These are phyloP conservation scores for Capsicum chinense DNA, from an alignment of 257 asterid genomes.

Conservation along the genomic window DNA sequence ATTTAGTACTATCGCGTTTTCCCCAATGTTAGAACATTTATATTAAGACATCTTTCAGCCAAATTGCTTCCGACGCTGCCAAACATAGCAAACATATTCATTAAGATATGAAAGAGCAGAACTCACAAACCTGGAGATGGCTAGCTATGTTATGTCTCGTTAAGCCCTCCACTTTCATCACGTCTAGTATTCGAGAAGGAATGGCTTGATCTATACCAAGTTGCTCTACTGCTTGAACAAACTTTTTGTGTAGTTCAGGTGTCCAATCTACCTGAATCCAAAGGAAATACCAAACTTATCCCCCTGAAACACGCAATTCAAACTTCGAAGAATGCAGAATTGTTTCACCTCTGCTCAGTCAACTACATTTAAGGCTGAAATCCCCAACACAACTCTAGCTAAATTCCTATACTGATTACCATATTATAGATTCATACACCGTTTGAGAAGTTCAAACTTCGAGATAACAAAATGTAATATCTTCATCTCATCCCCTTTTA, in stretches of 20 bases:
- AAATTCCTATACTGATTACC: not conserved
- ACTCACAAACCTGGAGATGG: slow-evolving; percentile 55
- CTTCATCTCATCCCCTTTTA: not conserved
- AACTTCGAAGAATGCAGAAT: slow-evolving; percentile 1
- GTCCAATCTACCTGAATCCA: slow-evolving; percentile 58
- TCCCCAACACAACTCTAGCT: not conserved
- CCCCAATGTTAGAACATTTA: not conserved
- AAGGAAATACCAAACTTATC: slow-evolving; percentile 1
- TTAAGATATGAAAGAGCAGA: not conserved
- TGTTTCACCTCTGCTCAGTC: not conserved
- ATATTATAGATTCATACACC: not conserved
- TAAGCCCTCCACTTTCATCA: slow-evolving; percentile 60
- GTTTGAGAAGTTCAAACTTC: not conserved
- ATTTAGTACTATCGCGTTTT: not conserved
- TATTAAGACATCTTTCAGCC: not conserved
- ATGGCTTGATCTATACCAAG: slow-evolving; percentile 64
- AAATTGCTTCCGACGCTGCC: not conserved
- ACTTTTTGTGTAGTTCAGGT: slow-evolving; percentile 55
- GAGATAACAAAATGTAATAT: not conserved
- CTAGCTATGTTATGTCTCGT: slow-evolving; percentile 62
- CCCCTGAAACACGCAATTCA: not conserved
- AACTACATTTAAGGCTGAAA: not conserved
- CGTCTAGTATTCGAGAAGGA: slow-evolving; percentile 60
- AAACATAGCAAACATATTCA: not conserved
- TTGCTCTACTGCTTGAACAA: slow-evolving; percentile 58